Evolutionary conservation across 176 grass and related monocot species (phyloP), one percentile per base, ranked within the genome.

Genomic region (Alopecurus myosuroides): DNA sequence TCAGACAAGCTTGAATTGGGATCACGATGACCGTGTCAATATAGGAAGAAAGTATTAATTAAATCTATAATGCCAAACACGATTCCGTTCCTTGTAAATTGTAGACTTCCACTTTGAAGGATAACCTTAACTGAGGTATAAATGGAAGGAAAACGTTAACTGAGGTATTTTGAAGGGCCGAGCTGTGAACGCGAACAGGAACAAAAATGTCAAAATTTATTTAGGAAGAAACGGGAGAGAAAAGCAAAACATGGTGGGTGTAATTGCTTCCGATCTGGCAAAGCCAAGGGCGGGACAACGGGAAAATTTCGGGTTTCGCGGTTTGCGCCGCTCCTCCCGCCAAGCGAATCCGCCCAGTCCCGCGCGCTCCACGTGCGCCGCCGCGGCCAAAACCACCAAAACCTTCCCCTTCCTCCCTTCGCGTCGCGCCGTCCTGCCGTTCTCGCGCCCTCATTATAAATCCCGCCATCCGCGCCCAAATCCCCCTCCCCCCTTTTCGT

Each of bases 401-500:
- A 22, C 33, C 77, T 45, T 15, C 6, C 37, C 25, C 40, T 58
- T 28, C 7, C 36, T 0, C 53, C 12, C 76, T 9, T 34, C 20
- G 13, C 50, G 9, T n/a, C 29, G 11, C 73, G 17, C 18, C 73
- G 29, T 12, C 46, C 33, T 31, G 74, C 74, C 50, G 13, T 77
- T 77, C 13, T 10, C 51, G 25, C 51, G 37, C 49, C 18, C 7
- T 26, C 65, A 55, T 57, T 89, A 76, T 89, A 85, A 85, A 39
- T 7, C 36, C 18, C 20, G 72, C 45, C 72, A 51, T 6, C 1
- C 41, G n/a, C 65, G 25, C 1, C 86, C 42, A 8, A 52, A 51
- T 11, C 17, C 8, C 45, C 45, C 20, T 15, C 7, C 20, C 7
- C 11, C 26, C 11, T 18, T 57, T 48, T 37, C 76, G 67, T 46